A percentile compares a stretch with the other conserved stretches of the same genome.
phyloP scores from a whole-genome alignment of 208 protist genomes.

The Wallacemonas sp. region DNA sequence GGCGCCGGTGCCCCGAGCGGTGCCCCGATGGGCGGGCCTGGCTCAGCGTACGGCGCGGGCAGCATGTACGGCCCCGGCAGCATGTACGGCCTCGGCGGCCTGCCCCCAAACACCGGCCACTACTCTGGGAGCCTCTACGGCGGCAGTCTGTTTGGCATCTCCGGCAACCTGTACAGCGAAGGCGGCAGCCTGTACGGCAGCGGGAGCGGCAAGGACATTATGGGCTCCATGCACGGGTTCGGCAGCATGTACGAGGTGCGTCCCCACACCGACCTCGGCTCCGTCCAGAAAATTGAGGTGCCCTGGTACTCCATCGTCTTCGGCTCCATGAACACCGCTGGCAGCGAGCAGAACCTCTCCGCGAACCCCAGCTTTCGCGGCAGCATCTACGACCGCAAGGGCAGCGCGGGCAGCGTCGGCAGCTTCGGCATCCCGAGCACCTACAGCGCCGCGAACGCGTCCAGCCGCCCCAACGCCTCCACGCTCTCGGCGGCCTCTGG shows the following conservation, averaged over 20 bases:
- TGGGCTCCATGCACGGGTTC: conserved; percentile 56
- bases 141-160: conserved; percentile 33
- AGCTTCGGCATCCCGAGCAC: neutral
- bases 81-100: conserved; percentile 29
- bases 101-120: conserved; percentile 21
- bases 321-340: conserved; percentile 25
- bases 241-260: conserved; percentile 41
- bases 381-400: conserved; percentile 18
- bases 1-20: conserved; percentile 16
- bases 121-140: conserved; percentile 45
- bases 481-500: conserved; percentile 8
- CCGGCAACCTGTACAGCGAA: conserved; percentile 38
- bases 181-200: conserved; percentile 54
- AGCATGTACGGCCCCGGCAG: conserved; percentile 25
- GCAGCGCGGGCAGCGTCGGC: conserved; percentile 9
- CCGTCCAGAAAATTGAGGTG: conserved; percentile 38
- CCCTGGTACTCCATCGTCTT: conserved; percentile 45
- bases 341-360: conserved; percentile 23
- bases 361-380: conserved; percentile 23
- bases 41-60: conserved; percentile 24
- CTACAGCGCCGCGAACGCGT: conserved; percentile 5
- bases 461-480: neutral
- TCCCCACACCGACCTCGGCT: conserved; percentile 38
- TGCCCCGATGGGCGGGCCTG: conserved; percentile 14
- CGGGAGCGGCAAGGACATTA: conserved; percentile 23